phyloP scores from a whole-genome alignment of 768 basidiomycete species.

The Calocybe gangraenosa region DNA sequence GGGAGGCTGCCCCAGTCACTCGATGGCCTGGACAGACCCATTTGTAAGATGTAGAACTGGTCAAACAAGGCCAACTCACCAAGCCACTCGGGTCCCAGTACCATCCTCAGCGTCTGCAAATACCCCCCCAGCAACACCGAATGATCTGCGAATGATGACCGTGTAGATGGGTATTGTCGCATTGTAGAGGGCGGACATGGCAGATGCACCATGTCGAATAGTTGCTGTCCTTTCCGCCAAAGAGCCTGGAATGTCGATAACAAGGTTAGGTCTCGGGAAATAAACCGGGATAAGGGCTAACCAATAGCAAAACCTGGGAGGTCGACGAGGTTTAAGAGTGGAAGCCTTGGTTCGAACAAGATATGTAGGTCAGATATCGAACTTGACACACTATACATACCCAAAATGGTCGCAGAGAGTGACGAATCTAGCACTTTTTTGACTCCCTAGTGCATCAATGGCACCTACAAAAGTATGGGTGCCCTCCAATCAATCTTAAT shows the following conservation, averaged over 20 bases:
- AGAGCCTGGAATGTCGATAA: not conserved
- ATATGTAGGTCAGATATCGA: not conserved
- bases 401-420: slow-evolving; percentile 38
- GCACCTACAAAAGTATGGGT: slow-evolving; percentile 22
- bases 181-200: slow-evolving; percentile 33
- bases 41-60: not conserved
- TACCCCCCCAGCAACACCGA: slow-evolving; percentile 36
- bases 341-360: slow-evolving; percentile 20
- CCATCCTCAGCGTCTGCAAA: slow-evolving; percentile 35
- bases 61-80: slow-evolving; percentile 19
- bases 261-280: not conserved
- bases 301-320: slow-evolving; percentile 38
- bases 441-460: slow-evolving; percentile 34
- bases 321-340: slow-evolving; percentile 36
- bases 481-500: too few species aligned
- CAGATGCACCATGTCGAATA: slow-evolving; percentile 34
- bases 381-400: slow-evolving; percentile 18
- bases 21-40: slow-evolving; percentile 28
- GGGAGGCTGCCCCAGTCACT: slow-evolving; percentile 40
- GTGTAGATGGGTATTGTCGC: slow-evolving; percentile 34
- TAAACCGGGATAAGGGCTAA: slow-evolving; percentile 9
- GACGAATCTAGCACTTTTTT: slow-evolving; percentile 33
- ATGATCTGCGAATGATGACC: slow-evolving; percentile 32
- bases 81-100: slow-evolving; percentile 29
- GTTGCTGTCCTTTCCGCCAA: slow-evolving; percentile 34